phyloP scores from a whole-genome alignment of 129 eudicot genomes.

The Silybum marianum region DNA sequence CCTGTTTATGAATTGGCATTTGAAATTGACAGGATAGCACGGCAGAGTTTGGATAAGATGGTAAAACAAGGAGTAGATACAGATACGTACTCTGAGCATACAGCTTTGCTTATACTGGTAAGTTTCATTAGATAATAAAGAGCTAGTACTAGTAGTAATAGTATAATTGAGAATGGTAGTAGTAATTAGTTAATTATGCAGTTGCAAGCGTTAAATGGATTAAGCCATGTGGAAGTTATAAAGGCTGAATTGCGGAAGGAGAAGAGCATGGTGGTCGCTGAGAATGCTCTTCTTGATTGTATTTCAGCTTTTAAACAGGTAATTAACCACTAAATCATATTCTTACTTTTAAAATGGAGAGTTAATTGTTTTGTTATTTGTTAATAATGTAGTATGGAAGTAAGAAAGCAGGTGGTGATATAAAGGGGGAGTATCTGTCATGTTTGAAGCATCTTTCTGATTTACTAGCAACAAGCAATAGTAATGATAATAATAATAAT shows the following conservation, averaged over 20 bases:
- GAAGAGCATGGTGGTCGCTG: slow-evolving; percentile 29
- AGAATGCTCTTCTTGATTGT: slow-evolving; percentile 60
- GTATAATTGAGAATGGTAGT: too few relatives aligned
- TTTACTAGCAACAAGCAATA: background rate
- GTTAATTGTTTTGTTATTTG: background rate
- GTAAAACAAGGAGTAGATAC: slow-evolving; percentile 38
- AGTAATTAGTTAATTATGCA: slow-evolving; percentile 15
- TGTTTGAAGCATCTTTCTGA: slow-evolving; percentile 59
- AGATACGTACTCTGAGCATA: slow-evolving; percentile 33
- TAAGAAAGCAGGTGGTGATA: slow-evolving; percentile 36
- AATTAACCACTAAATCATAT: background rate
- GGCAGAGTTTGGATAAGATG: slow-evolving; percentile 37
- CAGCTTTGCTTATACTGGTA: slow-evolving; percentile 69
- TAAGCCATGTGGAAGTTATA: slow-evolving; percentile 57
- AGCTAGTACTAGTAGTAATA: too few relatives aligned
- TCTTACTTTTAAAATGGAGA: background rate
- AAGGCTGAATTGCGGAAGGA: slow-evolving; percentile 43
- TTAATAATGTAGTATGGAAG: slow-evolving; percentile 49
- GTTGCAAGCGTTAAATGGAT: slow-evolving; percentile 70
- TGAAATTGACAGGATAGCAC: slow-evolving; percentile 69
- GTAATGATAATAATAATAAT: background rate
- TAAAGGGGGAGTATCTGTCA: slow-evolving; percentile 61
- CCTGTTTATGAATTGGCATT: background rate
- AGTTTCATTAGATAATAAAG: too few relatives aligned
- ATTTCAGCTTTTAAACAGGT: slow-evolving; percentile 76